These are phyloP conservation scores for Fusarium miscanthi DNA, from an alignment of 2,329 filamentous ascomycete genomes.

Conservation along the genomic window DNA sequence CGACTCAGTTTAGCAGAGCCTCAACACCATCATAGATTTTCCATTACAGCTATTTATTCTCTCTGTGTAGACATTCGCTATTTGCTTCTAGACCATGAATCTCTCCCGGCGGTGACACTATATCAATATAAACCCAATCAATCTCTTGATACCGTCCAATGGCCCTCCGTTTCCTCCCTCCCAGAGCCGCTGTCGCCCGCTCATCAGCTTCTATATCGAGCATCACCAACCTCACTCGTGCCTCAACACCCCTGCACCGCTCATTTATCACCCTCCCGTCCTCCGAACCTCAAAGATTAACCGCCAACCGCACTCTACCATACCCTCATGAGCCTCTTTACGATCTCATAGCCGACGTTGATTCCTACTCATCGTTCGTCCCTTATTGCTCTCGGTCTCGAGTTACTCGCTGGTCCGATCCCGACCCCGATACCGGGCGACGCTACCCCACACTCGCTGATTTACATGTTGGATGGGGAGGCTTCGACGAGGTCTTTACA, in stretches of 20 bases:
- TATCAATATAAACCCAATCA: background rate
- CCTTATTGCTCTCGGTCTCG: conserved; percentile 85
- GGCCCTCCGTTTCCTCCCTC: conserved; percentile 31
- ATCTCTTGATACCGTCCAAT: conserved; percentile 9
- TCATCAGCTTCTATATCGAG: conserved; percentile 18
- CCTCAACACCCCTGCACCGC: conserved; percentile 49
- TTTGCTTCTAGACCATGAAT: conserved; percentile 9
- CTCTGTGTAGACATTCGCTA: background rate
- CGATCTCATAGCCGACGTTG: conserved; percentile 86
- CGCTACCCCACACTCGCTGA: conserved; percentile 79
- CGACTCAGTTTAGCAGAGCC: conserved; percentile 32
- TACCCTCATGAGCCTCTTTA: conserved; percentile 80
- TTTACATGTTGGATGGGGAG: conserved; percentile 86
- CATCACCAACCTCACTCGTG: conserved; percentile 33
- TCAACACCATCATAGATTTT: conserved; percentile 42
- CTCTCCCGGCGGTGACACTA: background rate
- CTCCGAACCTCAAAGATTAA: conserved; percentile 69
- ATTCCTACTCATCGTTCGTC: conserved; percentile 87
- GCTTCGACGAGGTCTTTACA: conserved; percentile 85
- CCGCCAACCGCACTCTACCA: conserved; percentile 79
- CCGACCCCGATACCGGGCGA: conserved; percentile 59
- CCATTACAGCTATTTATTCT: background rate
- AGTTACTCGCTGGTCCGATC: conserved; percentile 78
- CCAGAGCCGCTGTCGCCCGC: conserved; percentile 21
- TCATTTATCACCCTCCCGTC: conserved; percentile 52